Evolutionary conservation across 139 green algal species (phyloP).

Genomic region (Bryopsis sp.): DNA sequence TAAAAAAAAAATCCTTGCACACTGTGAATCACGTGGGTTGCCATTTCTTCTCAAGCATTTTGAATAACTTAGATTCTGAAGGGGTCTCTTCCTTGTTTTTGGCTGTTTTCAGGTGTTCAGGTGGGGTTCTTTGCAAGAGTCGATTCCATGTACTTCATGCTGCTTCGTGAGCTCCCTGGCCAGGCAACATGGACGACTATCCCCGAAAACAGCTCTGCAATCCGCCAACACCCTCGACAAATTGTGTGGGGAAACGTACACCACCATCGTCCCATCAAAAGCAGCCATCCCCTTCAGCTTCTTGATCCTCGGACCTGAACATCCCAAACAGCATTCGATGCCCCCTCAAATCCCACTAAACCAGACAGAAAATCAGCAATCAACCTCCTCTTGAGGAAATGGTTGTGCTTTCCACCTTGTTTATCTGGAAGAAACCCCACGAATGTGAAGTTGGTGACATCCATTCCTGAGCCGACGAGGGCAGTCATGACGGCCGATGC

Average conservation of each 20-base stretch:
- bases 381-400: too few species aligned
- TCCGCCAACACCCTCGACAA: slow-evolving; percentile 49
- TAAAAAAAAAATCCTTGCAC: too few species aligned
- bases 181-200: slow-evolving; percentile 44
- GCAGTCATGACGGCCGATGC: slow-evolving; percentile 63
- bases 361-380: background rate
- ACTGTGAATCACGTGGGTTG: too few species aligned
- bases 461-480: slow-evolving; percentile 66
- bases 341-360: too few species aligned
- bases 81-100: too few species aligned
- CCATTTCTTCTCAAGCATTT: too few species aligned
- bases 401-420: slow-evolving; percentile 23
- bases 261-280: slow-evolving; percentile 48
- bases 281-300: slow-evolving; percentile 21
- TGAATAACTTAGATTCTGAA: too few species aligned
- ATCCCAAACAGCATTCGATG: background rate
- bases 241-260: slow-evolving; percentile 66
- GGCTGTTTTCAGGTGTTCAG: too few species aligned
- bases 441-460: slow-evolving; percentile 58
- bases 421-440: slow-evolving; percentile 78
- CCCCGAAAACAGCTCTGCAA: slow-evolving; percentile 45
- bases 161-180: slow-evolving; percentile 85
- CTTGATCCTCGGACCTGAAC: slow-evolving; percentile 6
- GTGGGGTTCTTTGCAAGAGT: too few species aligned
- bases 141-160: slow-evolving; percentile 66